Evolutionary conservation across 148 eudicot genomes (phyloP).

Genomic region (Suaeda aralocaspica): DNA sequence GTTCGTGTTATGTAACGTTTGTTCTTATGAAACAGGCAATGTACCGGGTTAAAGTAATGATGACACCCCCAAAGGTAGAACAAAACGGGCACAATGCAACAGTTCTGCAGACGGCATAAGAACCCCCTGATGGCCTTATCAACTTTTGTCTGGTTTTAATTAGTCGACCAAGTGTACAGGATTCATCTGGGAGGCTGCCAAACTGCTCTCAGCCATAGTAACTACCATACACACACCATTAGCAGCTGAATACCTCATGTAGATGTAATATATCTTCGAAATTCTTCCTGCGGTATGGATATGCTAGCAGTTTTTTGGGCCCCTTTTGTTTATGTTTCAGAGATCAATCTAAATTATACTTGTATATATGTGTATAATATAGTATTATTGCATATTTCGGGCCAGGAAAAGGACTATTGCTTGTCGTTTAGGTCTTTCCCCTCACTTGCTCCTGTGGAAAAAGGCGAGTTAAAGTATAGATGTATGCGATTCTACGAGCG

Average conservation of each 20-base stretch:
- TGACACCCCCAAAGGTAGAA: constrained; percentile 20
- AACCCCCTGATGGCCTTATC: neutral
- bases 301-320: neutral
- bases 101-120: constrained; percentile 33
- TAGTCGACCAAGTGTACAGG: constrained; percentile 27
- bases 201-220: neutral
- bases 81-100: constrained; percentile 27
- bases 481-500: neutral
- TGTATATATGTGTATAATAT: neutral
- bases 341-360: neutral
- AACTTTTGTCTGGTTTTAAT: neutral
- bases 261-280: constrained; percentile 4
- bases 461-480: neutral
- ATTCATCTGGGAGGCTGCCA: constrained; percentile 10
- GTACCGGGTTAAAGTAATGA: constrained; percentile 58
- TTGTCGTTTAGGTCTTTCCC: neutral
- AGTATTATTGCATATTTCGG: no score
- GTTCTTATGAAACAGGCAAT: constrained; percentile 33
- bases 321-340: neutral
- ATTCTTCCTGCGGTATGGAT: constrained; percentile 1
- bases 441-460: neutral
- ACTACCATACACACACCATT: constrained; percentile 1
- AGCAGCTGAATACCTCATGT: constrained; percentile 9
- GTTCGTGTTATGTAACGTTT: neutral
- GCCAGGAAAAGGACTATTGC: neutral